Conservation (phyloP, 495 filamentous ascomycete genomes). For the Staphylotrichum tortipilum region DNA sequence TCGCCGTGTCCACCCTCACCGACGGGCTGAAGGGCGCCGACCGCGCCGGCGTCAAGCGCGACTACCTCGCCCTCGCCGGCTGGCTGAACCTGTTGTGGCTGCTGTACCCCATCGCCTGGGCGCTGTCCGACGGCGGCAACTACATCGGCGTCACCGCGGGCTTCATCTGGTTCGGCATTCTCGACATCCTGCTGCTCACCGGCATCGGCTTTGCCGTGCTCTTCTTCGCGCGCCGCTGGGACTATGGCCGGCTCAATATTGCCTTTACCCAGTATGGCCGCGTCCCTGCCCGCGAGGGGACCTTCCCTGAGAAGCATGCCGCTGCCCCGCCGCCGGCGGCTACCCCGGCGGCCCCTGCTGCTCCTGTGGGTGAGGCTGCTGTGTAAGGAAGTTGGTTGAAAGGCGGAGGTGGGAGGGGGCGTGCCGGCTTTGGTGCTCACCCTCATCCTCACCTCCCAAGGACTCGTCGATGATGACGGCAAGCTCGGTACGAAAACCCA, state of each 20-base stretch:
- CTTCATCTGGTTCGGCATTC: constrained; percentile 41
- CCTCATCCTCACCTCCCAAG: no score
- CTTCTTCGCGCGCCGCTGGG: constrained; percentile 36
- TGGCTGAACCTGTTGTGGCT: constrained; percentile 42
- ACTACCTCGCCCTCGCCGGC: constrained; percentile 34
- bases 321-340: constrained; percentile 1
- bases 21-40: constrained; percentile 22
- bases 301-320: constrained; percentile 38
- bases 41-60: constrained; percentile 28
- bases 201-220: constrained; percentile 29
- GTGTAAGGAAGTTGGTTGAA: constrained; percentile 1
- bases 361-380: neutral
- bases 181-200: constrained; percentile 35
- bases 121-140: constrained; percentile 41
- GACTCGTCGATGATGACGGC: no score
- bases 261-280: constrained; percentile 48
- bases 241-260: constrained; percentile 39
- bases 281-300: constrained; percentile 28
- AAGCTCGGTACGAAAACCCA: no score
- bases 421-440: no score
- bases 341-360: neutral
- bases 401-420: no score
- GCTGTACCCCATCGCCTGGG: constrained; percentile 41
- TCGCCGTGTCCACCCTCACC: constrained; percentile 26
- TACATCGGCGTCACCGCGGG: constrained; percentile 30